A percentile compares a stretch with the other conserved stretches of the same genome.
phyloP scores from a whole-genome alignment of 2,329 filamentous ascomycete species.

The Thielaviopsis populi region DNA sequence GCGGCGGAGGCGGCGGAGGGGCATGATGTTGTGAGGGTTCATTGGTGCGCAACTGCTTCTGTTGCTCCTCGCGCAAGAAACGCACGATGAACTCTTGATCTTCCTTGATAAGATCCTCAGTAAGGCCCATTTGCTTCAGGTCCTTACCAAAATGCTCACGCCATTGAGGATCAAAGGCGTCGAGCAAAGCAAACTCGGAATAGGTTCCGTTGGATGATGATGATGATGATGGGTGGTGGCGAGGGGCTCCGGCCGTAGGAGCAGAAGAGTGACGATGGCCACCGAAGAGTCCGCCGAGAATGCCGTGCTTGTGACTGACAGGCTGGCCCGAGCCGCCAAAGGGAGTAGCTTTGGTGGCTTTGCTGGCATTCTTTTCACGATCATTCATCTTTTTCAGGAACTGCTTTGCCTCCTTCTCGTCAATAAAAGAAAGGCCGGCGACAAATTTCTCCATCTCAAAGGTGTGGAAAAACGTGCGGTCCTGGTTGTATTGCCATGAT shows the following conservation, averaged over 20 bases:
- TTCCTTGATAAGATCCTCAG: conserved; percentile 50
- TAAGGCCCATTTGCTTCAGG: conserved; percentile 45
- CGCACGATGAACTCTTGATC: conserved; percentile 55
- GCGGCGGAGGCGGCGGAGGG: conserved; percentile 16
- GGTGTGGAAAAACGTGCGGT: conserved; percentile 92
- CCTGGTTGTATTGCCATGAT: conserved; percentile 86
- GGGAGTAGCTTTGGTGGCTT: conserved; percentile 64
- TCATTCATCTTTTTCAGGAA: conserved; percentile 98
- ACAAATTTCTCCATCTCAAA: conserved; percentile 91
- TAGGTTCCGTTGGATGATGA: conserved; percentile 24
- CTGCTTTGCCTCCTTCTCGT: conserved; percentile 93
- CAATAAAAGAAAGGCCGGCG: conserved; percentile 79
- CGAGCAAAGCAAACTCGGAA: conserved; percentile 44
- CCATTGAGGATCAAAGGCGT: conserved; percentile 51
- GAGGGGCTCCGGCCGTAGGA: conserved; percentile 41
- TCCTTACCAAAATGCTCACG: conserved; percentile 51
- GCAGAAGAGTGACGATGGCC: conserved; percentile 46
- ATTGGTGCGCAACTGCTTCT: conserved; percentile 23
- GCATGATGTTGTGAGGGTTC: conserved; percentile 16
- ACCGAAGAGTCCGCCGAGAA: conserved; percentile 48
- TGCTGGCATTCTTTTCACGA: conserved; percentile 86
- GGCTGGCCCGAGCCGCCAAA: conserved; percentile 43
- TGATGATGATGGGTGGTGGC: conserved; percentile 21
- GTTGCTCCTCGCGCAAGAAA: conserved; percentile 45
- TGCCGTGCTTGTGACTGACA: conserved; percentile 25